Evolutionary conservation across 1,139 yeast species (phyloP), one percentile per base, ranked within the genome.

Genomic region (Citeromyces hawaiiensis): DNA sequence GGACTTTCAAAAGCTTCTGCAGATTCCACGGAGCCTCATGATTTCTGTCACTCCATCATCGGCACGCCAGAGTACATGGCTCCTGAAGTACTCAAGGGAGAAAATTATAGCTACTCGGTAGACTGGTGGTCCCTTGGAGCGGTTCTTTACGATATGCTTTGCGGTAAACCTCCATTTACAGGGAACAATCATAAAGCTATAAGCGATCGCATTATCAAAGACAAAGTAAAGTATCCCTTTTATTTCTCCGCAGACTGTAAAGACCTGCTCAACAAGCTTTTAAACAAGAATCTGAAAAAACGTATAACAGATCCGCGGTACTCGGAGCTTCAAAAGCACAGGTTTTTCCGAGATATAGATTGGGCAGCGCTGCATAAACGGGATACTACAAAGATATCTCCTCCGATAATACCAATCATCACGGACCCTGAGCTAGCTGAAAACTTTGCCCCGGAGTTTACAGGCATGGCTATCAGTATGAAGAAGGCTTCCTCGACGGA

Each of bases 101-200:
- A 80, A 46, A 77, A 81, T n/a, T 91, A 91, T 54, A 91, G 87
- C 47, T 79, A 72, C 47, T 70, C 78, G 8, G 96, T 93, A 9
- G 98, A 91, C 55, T 91, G 96, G 94, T 91, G 97, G 94, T 86
- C 96, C 0, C 64, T 91, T 25, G 97, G 98, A 0, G 86, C 96
- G 47, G 85, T 91, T 6, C 71, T 86, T 25, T 86, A 66, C 55
- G 97, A 91, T 57, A 68, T 91, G 64, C 64, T 91, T 35, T 83
- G 94, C 0, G 97, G 98, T 0, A 71, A 80, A 38, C 97, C 98
- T 1, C 98, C 98, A 2, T 88, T 86, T 56, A 83, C 94, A 0
- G 98, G 97, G 2, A 80, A 75, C 45, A 86, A 83, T 52, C 83
- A 83, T 54, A 83, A 83, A 54, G 74, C 75, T 41, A 86, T 91